A percentile compares a stretch with the other conserved stretches of the same genome.
These are phyloP conservation scores for Xylariaceae sp. DNA, from an alignment of 2,329 filamentous ascomycete genomes.

Conservation along the genomic window DNA sequence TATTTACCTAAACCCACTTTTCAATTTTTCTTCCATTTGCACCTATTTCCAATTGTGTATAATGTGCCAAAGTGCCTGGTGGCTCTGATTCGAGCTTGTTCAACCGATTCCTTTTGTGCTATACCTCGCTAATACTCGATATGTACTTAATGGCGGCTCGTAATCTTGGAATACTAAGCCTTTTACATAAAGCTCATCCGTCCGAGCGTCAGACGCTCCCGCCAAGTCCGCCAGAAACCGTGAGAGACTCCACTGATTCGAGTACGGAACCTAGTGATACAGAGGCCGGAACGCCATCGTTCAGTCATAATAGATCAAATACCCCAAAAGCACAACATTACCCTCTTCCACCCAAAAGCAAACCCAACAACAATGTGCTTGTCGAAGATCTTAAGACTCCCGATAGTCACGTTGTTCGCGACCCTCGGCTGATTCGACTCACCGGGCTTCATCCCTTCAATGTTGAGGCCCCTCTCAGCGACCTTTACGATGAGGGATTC, in stretches of 20 bases:
- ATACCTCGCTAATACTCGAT: slow-evolving; percentile 6
- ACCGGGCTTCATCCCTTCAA: slow-evolving; percentile 94
- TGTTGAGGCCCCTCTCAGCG: slow-evolving; percentile 80
- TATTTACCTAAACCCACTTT: neutral
- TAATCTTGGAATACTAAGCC: neutral
- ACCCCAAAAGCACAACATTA: slow-evolving; percentile 47
- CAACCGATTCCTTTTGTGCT: neutral
- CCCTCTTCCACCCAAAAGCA: slow-evolving; percentile 71
- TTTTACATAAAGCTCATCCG: slow-evolving; percentile 1
- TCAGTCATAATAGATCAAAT: slow-evolving; percentile 27
- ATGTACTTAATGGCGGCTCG: slow-evolving; percentile 13
- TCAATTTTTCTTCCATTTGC: neutral
- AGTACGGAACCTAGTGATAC: slow-evolving; percentile 41
- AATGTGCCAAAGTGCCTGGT: neutral
- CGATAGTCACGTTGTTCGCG: slow-evolving; percentile 79
- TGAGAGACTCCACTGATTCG: slow-evolving; percentile 44
- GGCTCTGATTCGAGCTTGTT: neutral
- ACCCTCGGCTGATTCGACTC: slow-evolving; percentile 80
- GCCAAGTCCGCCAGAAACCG: slow-evolving; percentile 49
- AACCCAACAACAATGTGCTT: slow-evolving; percentile 64
- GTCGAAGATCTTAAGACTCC: slow-evolving; percentile 83
- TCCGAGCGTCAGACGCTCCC: slow-evolving; percentile 36
- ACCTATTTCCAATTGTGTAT: neutral
- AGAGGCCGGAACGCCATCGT: slow-evolving; percentile 22
- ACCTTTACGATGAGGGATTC: slow-evolving; percentile 80